Evolutionary conservation across 331 rosid genomes (phyloP), one percentile per base, ranked within the genome.

Genomic region (Quercus phellos): DNA sequence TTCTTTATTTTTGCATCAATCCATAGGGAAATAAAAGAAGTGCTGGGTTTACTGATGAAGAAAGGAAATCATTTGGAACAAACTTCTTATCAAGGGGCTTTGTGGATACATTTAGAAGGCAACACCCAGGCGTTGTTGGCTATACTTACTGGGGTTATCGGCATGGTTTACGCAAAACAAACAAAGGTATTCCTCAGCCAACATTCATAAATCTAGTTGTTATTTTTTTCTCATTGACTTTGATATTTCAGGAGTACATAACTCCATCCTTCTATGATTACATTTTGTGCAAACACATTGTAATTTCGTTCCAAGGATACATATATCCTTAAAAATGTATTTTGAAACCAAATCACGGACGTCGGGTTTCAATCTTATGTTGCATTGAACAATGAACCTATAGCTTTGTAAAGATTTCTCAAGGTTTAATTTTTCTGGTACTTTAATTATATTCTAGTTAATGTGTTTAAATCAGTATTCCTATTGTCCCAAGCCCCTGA

Each of bases 91-190:
- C 94, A 7, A 90, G 61, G 46, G 97, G 98, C 77, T 88, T 92
- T 79, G 94, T 94, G 68, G 97, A 94, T 84, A 92, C 97, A 78
- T 94, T 89, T 76, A 85, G 98, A 81, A 87, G 79, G 81, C 96
- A 92, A 77, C 97, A 94, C 79, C 97, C 98, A n/a, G 89, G 88
- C 66, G 95, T 84, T 61, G 88, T 94, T 73, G 98, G 98, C 76
- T 94, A 92, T 79, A 94, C 98, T 12, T 94, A 92, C 71, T 94
- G 98, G 98, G 98, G 98, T 75, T 92, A 88, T 74, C 86, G 97
- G 69, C 97, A 94, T 59, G 95, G 95, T 24, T 90, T 61, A 14
- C 97, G 98, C 78, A 94, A 90, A 88, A 64, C 72, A 67, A 94
- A 94, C 88, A 85, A 54, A 89, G 98, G 98, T 94, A 83, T 21